Percentiles rank a stretch among this genome's conserved stretches.
Evolutionary conservation across 306 rosid species (phyloP).

Genomic region (Corylus avellana): DNA sequence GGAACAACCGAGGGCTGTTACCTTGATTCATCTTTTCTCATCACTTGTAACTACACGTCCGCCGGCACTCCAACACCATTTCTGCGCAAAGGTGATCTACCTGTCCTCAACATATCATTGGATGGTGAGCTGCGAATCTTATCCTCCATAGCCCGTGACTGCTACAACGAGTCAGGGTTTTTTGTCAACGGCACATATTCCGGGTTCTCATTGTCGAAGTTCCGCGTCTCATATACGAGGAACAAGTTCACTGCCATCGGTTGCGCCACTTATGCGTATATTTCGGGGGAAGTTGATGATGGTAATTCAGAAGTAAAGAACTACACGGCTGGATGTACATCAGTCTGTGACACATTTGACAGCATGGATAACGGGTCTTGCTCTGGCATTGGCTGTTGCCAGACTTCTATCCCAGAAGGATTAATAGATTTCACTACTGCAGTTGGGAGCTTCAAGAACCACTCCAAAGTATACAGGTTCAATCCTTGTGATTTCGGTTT

Average conservation of each 20-base stretch:
- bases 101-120: constrained; percentile 9
- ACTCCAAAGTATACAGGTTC: not conserved
- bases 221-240: not conserved
- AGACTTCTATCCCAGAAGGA: not conserved
- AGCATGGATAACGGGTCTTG: constrained; percentile 15
- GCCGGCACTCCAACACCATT: not conserved
- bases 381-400: constrained; percentile 23
- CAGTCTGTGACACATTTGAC: not conserved
- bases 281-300: not conserved
- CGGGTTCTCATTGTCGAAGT: not conserved
- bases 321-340: not conserved
- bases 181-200: not conserved
- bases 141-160: not conserved
- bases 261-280: not conserved
- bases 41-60: not conserved
- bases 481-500: constrained; percentile 19
- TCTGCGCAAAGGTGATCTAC: not conserved
- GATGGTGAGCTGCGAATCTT: constrained; percentile 19
- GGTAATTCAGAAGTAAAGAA: not conserved
- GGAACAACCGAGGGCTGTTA: constrained; percentile 21
- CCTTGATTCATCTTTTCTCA: not conserved
- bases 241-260: constrained; percentile 23
- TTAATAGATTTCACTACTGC: not conserved
- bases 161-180: not conserved
- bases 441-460: not conserved